Conservation (phyloP, 495 filamentous ascomycete genomes). For the Xylaria longipes region DNA sequence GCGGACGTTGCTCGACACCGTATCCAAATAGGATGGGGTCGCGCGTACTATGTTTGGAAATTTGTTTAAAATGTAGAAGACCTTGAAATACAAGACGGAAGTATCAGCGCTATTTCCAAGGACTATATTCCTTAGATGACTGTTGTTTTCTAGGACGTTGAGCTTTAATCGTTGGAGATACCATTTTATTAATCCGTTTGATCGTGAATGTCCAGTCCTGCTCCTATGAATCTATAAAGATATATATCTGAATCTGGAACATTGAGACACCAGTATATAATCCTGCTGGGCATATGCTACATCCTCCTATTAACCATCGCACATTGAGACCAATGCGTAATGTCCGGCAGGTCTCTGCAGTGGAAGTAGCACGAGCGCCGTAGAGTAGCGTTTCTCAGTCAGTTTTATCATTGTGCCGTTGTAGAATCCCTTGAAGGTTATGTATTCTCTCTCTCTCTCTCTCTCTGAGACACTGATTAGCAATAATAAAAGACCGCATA, state of each 20-base stretch:
- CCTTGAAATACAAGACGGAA: conserved; percentile 2
- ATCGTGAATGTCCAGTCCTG: conserved; percentile 7
- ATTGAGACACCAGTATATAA: conserved; percentile 4
- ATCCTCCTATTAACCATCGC: neutral
- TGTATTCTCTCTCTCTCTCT: conserved; percentile 6
- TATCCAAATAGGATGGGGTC: neutral
- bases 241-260: neutral
- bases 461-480: neutral
- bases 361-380: neutral
- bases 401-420: neutral
- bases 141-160: neutral
- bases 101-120: neutral
- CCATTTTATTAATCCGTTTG: neutral
- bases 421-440: neutral
- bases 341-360: neutral
- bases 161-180: neutral
- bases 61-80: conserved; percentile 1
- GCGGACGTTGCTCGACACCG: neutral
- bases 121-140: neutral
- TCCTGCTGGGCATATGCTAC: conserved; percentile 7
- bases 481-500: neutral
- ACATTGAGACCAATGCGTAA: neutral
- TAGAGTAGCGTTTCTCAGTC: conserved; percentile 4
- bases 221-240: conserved; percentile 14
- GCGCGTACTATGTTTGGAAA: neutral